Evolutionary conservation across 2,329 filamentous ascomycete species (phyloP), one percentile per base, ranked within the genome.

Genomic region (Neonectria coccinea): DNA sequence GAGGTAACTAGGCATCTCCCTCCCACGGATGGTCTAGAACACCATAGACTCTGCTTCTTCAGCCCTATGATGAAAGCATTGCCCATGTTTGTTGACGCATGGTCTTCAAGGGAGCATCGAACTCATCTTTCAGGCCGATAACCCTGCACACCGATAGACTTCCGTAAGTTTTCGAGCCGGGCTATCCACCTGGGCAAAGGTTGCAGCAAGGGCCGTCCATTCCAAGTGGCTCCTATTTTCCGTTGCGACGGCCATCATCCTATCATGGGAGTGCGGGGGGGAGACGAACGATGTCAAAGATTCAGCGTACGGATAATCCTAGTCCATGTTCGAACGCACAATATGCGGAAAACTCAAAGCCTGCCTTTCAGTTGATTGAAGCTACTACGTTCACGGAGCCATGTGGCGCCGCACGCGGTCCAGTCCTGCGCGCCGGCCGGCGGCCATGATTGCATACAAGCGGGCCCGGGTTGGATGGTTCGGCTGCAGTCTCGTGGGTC

Each of bases 21-120:
- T 29, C 27, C 27, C 33, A 25, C 22, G 45, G 39, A 51, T 11
- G 51, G 47, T 55, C 60, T 63, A 59, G 60, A 45, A 54, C 55
- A 14, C 45, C 27, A 44, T 4, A 41, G 47, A 29, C 27, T 44
- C 41, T 36, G 29, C 31, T 58, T 31, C 54, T 52, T 47, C 48
- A 63, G 54, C 60, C 60, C 54, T 63, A 58, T 54, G 16, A 42
- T 59, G 45, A 53, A 57, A 47, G 27, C 59, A 51, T 45, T 48
- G 48, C 27, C 44, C 56, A 48, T 22, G 22, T 22, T 22, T 36
- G 39, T 27, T 5, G 22, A 39, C 18, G 50, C 50, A 41, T 53
- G 29, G 31, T 29, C 56, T 42, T 31, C 42, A 16, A 45, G 42
- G 51, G 41, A 27, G 42, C 58, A 60, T 54, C n/a, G 31, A 55